Conservation (phyloP, 2,329 filamentous ascomycete species). For the Mycosphaerella sp. region DNA sequence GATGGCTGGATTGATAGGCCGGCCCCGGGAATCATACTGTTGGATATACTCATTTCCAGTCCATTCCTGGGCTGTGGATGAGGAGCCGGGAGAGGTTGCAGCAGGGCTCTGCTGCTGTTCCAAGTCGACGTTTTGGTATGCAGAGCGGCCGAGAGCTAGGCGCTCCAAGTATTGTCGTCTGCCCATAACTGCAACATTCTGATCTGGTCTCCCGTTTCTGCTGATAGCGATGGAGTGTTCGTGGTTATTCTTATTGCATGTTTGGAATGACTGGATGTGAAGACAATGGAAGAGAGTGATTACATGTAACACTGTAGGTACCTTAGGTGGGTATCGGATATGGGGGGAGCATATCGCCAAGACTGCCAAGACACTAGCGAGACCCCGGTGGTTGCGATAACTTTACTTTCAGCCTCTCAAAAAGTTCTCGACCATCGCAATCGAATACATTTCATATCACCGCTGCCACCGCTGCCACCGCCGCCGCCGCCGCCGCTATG, state of each 20-base stretch:
- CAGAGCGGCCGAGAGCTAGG: conserved; percentile 35
- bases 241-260: neutral
- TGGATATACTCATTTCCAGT: conserved; percentile 29
- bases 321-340: too few relatives aligned
- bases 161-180: conserved; percentile 28
- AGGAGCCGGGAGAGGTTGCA: neutral
- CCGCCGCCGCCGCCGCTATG: conserved; percentile 42
- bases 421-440: conserved; percentile 6
- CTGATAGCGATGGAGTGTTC: neutral
- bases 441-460: neutral
- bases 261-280: neutral
- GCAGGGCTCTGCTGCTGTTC: conserved; percentile 38
- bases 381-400: too few relatives aligned
- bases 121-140: conserved; percentile 39
- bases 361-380: neutral
- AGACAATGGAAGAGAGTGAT: neutral
- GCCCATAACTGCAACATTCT: conserved; percentile 25
- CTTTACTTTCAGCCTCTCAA: neutral
- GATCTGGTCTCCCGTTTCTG: neutral
- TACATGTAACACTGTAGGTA: neutral
- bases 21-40: conserved; percentile 41
- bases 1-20: conserved; percentile 39
- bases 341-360: too few relatives aligned
- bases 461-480: neutral
- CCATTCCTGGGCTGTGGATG: neutral